phyloP scores from a whole-genome alignment of 352 stramenopile species.

The Pythium monospermum region DNA sequence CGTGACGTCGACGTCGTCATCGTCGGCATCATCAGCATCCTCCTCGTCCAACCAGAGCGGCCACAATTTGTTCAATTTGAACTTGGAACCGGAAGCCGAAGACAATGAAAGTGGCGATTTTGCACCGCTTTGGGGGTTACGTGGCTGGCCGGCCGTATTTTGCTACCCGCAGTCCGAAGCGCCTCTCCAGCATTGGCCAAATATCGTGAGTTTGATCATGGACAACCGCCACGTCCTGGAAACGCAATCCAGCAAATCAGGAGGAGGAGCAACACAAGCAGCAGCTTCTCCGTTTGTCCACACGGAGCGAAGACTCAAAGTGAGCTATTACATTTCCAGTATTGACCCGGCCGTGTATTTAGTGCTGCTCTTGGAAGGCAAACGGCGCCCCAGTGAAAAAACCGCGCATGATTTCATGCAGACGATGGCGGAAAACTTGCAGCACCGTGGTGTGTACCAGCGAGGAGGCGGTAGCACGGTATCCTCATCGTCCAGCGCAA shows the following conservation, averaged over 20 bases:
- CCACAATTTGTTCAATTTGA: constrained; percentile 27
- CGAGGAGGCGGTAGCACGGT: constrained; percentile 17
- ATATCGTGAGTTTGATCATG: constrained; percentile 85
- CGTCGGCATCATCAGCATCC: too few relatives aligned
- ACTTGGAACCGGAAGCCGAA: constrained; percentile 23
- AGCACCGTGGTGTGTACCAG: constrained; percentile 65
- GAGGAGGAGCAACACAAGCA: too few relatives aligned
- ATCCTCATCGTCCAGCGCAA: constrained; percentile 4
- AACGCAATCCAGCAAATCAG: not conserved
- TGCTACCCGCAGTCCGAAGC: constrained; percentile 63
- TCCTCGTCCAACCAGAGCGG: constrained; percentile 10
- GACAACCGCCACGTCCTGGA: constrained; percentile 62
- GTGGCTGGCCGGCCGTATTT: constrained; percentile 80
- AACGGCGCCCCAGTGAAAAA: constrained; percentile 65
- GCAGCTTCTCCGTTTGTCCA: constrained; percentile 39
- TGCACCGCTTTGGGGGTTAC: constrained; percentile 68
- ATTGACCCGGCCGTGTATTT: constrained; percentile 74
- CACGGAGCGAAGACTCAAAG: constrained; percentile 57
- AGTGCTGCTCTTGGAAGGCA: constrained; percentile 66
- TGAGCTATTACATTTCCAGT: constrained; percentile 68
- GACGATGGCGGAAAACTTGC: constrained; percentile 65
- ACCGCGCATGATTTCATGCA: constrained; percentile 80
- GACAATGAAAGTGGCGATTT: constrained; percentile 75
- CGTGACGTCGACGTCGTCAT: too few relatives aligned
- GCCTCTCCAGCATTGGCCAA: constrained; percentile 76